Conservation (phyloP, 805 yeast species). For the Lipomyces mesembrius region DNA sequence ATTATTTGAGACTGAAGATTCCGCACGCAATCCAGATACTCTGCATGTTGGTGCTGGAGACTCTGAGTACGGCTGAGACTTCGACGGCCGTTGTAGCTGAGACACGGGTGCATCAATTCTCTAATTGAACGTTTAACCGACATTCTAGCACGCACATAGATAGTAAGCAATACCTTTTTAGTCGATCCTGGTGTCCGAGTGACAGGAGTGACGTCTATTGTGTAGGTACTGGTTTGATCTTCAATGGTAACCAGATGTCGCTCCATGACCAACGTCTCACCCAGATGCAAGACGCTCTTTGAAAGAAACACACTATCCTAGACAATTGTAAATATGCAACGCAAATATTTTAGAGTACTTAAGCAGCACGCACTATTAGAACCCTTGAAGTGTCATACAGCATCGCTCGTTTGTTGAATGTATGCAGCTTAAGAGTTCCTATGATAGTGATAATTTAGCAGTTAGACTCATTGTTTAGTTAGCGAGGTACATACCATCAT, state of each 20-base stretch:
- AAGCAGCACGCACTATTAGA: constrained; percentile 34
- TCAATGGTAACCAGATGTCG: constrained; percentile 43
- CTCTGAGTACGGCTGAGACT: background rate
- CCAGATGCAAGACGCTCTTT: constrained; percentile 24
- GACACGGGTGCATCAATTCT: background rate
- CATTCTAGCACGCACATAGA: background rate
- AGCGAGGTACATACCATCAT: constrained; percentile 43
- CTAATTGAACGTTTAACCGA: background rate
- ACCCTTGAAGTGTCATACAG: constrained; percentile 43
- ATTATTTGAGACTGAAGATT: background rate
- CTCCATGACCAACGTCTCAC: constrained; percentile 40
- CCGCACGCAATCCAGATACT: background rate
- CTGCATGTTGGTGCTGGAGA: background rate
- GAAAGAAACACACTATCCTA: constrained; percentile 31
- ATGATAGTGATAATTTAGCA: background rate
- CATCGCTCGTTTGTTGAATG: constrained; percentile 39
- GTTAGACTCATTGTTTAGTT: background rate
- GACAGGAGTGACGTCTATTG: constrained; percentile 22
- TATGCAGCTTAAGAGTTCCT: constrained; percentile 39
- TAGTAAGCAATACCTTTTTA: background rate
- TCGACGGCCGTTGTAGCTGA: background rate
- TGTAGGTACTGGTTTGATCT: constrained; percentile 10
- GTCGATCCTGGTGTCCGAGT: background rate
- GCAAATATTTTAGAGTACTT: constrained; percentile 7
- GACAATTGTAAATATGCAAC: background rate